These are phyloP conservation scores for Hypholoma sublateritium DNA, from an alignment of 768 basidiomycete genomes.

Conservation along the genomic window DNA sequence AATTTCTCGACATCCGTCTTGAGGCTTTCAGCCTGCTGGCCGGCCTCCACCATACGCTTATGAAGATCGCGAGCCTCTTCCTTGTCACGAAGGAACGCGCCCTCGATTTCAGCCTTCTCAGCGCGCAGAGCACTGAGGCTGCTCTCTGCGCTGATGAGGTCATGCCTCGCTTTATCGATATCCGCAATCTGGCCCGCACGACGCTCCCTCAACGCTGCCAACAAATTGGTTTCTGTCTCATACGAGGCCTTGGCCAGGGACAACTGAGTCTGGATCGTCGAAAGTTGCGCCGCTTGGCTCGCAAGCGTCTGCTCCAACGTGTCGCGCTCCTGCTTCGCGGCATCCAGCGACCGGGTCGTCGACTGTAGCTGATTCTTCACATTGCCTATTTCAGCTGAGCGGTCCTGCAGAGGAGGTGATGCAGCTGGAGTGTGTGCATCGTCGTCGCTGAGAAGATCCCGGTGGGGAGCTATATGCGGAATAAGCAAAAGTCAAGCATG, in stretches of 20 bases:
- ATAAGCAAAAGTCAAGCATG: neutral
- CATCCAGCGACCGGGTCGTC: slow-evolving; percentile 70
- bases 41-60: slow-evolving; percentile 78
- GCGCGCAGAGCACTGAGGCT: slow-evolving; percentile 85
- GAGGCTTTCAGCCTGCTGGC: slow-evolving; percentile 65
- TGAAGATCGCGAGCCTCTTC: slow-evolving; percentile 90
- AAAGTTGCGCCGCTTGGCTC: slow-evolving; percentile 71
- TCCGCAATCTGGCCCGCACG: slow-evolving; percentile 64
- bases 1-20: slow-evolving; percentile 82
- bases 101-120: slow-evolving; percentile 92
- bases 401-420: slow-evolving; percentile 61
- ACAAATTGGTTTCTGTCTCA: slow-evolving; percentile 76
- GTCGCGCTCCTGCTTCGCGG: slow-evolving; percentile 63
- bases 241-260: slow-evolving; percentile 81
- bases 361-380: slow-evolving; percentile 81
- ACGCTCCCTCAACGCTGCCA: slow-evolving; percentile 69
- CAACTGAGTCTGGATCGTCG: slow-evolving; percentile 80
- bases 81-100: slow-evolving; percentile 84
- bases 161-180: slow-evolving; percentile 69
- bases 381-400: slow-evolving; percentile 87
- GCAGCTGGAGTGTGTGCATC: slow-evolving; percentile 48
- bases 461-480: slow-evolving; percentile 15
- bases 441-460: slow-evolving; percentile 74
- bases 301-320: slow-evolving; percentile 64
- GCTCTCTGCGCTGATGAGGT: slow-evolving; percentile 88